Percentiles rank a stretch among this genome's conserved stretches.
Evolutionary conservation across 306 rosid genomes (phyloP).

Genomic region (Casuarina cunninghamiana): DNA sequence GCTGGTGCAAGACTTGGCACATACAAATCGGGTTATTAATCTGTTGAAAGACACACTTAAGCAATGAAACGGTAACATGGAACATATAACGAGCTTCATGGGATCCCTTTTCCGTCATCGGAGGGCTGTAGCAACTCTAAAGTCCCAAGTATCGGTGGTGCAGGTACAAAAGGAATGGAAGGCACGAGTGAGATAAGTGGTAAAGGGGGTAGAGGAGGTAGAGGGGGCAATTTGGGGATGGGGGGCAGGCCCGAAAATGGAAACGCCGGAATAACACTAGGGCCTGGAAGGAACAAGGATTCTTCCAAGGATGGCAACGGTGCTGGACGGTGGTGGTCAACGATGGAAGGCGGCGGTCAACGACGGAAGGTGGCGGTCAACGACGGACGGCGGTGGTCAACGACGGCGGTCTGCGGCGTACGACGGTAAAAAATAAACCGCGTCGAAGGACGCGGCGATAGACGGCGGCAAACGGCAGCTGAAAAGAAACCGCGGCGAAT

Average conservation of each 20-base stretch:
- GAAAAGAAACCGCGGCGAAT: too few species aligned
- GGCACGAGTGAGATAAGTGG: not conserved
- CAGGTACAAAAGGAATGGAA: not conserved
- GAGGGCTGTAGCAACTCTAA: not conserved
- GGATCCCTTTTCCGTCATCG: not conserved
- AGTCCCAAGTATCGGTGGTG: not conserved
- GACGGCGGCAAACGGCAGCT: too few species aligned
- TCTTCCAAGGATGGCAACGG: not conserved
- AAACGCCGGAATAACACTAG: not conserved
- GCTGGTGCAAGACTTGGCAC: too few species aligned
- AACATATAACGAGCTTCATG: not conserved
- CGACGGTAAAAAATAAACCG: too few species aligned
- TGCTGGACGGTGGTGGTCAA: too few species aligned
- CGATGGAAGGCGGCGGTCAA: too few species aligned
- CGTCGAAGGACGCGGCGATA: too few species aligned
- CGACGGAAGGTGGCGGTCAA: too few species aligned
- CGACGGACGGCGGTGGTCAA: too few species aligned
- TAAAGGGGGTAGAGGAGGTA: constrained; percentile 4
- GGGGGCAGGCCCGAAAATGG: not conserved
- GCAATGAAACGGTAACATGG: not conserved
- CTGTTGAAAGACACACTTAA: too few species aligned
- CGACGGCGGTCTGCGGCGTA: too few species aligned
- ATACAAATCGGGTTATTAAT: too few species aligned
- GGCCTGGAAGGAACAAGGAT: constrained; percentile 1
- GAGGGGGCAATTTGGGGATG: not conserved